Evolutionary conservation across 306 rosid species (phyloP).

Genomic region (Cucumis hystrix): DNA sequence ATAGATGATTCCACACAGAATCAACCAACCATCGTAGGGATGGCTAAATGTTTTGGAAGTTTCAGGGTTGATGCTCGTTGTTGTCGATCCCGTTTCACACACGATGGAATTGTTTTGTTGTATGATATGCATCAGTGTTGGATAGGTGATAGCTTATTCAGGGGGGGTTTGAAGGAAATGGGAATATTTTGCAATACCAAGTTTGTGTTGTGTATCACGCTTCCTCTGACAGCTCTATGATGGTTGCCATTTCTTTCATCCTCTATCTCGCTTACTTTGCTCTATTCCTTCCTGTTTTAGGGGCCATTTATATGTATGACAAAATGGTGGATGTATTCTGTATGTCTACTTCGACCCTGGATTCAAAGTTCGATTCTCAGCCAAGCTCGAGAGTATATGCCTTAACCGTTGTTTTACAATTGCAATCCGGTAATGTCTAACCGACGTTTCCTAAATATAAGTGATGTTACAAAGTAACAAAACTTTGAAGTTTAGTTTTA

Average conservation of each 20-base stretch:
- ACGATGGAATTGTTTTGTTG: background rate
- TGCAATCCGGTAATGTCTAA: too few relatives aligned
- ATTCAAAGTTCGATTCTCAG: too few relatives aligned
- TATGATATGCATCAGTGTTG: background rate
- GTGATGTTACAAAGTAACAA: too few relatives aligned
- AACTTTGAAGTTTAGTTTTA: too few relatives aligned
- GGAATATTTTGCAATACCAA: background rate
- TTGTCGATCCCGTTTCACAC: background rate
- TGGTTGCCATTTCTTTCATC: background rate
- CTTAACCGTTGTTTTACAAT: background rate
- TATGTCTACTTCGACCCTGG: background rate
- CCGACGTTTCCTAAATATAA: too few relatives aligned
- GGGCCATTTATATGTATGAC: background rate
- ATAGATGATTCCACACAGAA: conserved; percentile 10
- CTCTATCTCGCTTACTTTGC: background rate
- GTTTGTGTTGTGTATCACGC: background rate
- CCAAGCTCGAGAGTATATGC: background rate
- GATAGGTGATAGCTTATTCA: background rate
- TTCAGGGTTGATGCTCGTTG: background rate
- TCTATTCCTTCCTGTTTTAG: background rate
- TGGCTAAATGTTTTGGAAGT: background rate
- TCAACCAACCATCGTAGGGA: conserved; percentile 5
- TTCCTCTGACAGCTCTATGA: background rate
- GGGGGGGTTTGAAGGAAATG: background rate
- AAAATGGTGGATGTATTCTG: background rate